These are phyloP conservation scores for Ambrosiella xylebori DNA, from an alignment of 2,329 filamentous ascomycete species.

Conservation along the genomic window DNA sequence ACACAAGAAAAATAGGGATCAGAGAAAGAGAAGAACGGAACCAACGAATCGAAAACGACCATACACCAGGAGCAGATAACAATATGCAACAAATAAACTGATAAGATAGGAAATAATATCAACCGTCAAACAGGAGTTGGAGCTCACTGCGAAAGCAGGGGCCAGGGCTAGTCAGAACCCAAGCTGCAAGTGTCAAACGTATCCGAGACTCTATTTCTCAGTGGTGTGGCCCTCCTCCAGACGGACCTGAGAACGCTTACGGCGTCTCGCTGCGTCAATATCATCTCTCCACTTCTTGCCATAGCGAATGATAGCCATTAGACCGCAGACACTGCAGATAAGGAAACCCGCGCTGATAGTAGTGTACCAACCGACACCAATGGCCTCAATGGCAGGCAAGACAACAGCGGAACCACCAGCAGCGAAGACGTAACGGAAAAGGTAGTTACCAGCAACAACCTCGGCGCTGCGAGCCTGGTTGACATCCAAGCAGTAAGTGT, in stretches of 20 bases:
- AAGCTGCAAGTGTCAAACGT: not conserved
- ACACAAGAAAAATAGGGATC: not conserved
- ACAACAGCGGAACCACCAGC: conserved; percentile 54
- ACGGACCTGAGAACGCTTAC: conserved; percentile 2
- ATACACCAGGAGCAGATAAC: not conserved
- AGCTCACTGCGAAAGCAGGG: not conserved
- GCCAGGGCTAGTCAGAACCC: not conserved
- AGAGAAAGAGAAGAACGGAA: not conserved
- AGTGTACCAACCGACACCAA: conserved; percentile 69
- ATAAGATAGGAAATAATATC: not conserved
- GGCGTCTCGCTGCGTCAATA: conserved; percentile 16
- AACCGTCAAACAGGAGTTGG: not conserved
- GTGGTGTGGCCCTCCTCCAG: not conserved
- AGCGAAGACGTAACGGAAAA: conserved; percentile 58
- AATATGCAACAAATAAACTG: not conserved
- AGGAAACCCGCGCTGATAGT: conserved; percentile 37
- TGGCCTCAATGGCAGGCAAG: conserved; percentile 52
- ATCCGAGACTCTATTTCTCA: not conserved
- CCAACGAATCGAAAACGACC: not conserved
- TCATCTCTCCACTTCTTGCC: conserved; percentile 25
- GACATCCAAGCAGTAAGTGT: conserved; percentile 70
- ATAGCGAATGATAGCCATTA: conserved; percentile 22
- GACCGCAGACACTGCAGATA: conserved; percentile 14
- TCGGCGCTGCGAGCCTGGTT: conserved; percentile 56
- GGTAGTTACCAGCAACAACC: conserved; percentile 66